Conservation (phyloP, 768 basidiomycete species). For the Strobilomyces echinocephalus region DNA sequence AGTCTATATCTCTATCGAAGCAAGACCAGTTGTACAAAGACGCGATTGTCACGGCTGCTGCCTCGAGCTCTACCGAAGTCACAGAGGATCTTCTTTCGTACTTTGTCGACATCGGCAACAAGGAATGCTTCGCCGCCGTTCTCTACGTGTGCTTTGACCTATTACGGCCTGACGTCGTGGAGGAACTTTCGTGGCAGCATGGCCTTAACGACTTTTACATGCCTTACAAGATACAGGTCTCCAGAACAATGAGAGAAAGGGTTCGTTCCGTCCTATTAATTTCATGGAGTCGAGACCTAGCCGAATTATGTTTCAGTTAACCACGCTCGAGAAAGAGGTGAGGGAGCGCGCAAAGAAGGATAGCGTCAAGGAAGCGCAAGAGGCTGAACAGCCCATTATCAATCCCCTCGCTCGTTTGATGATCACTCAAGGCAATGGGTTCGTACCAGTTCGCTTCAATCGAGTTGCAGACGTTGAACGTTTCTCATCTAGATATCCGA, state of each 20-base stretch:
- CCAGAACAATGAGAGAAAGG: conserved; percentile 74
- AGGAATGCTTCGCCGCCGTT: conserved; percentile 91
- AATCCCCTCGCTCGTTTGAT: conserved; percentile 66
- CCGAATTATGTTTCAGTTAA: conserved; percentile 43
- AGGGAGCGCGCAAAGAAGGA: conserved; percentile 85
- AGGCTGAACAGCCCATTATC: conserved; percentile 83
- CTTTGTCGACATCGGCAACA: conserved; percentile 98
- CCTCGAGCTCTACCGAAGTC: conserved; percentile 80
- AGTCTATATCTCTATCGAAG: conserved; percentile 92
- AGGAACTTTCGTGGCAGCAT: conserved; percentile 95
- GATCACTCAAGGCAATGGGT: conserved; percentile 73
- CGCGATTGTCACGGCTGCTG: conserved; percentile 87
- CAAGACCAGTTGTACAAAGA: conserved; percentile 97
- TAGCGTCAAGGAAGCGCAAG: conserved; percentile 81
- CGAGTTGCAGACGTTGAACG: conserved; percentile 2
- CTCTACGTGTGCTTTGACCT: conserved; percentile 94
- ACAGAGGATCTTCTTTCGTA: conserved; percentile 93
- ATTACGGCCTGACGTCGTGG: conserved; percentile 86
- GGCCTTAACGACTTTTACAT: conserved; percentile 96
- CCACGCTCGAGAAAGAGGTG: conserved; percentile 82
- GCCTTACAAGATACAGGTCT: conserved; percentile 90
- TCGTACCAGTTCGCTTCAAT: conserved; percentile 4
- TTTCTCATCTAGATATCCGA: conserved; percentile 43
- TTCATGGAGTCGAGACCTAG: conserved; percentile 8
- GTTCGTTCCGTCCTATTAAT: conserved; percentile 32